phyloP scores from a whole-genome alignment of 2,329 filamentous ascomycete genomes.

The Trichophyton schoenleinii region DNA sequence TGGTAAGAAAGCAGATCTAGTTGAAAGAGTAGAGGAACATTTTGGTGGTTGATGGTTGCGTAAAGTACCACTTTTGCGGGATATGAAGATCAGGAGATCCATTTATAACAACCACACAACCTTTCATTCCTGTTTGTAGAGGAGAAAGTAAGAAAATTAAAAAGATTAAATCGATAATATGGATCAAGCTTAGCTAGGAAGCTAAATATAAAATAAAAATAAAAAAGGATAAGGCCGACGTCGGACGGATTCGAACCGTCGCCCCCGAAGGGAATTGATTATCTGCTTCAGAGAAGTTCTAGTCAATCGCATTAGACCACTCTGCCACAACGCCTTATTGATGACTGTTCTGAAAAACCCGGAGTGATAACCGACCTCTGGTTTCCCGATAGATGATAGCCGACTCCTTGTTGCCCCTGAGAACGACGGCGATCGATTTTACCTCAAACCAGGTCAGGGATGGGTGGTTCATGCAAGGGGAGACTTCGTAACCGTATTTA shows the following conservation, averaged over 20 bases:
- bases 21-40: slow-evolving; percentile 38
- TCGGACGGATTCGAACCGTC: slow-evolving; percentile 5
- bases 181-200: no score
- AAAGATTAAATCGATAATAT: neutral
- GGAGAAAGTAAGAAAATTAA: neutral
- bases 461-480: neutral
- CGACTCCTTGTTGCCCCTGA: no score
- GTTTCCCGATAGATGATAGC: neutral
- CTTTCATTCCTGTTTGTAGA: neutral
- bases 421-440: neutral
- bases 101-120: neutral
- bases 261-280: slow-evolving; percentile 5
- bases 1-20: slow-evolving; percentile 40
- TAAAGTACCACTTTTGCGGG: no score
- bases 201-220: neutral
- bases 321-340: slow-evolving; percentile 7
- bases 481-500: neutral
- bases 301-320: slow-evolving; percentile 8
- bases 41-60: slow-evolving; percentile 23
- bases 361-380: neutral
- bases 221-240: slow-evolving; percentile 1
- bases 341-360: neutral
- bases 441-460: neutral
- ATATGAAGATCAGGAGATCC: no score
- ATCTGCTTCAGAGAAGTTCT: slow-evolving; percentile 1